Conservation (phyloP, 2,329 filamentous ascomycete species). For the Microsporum canis region DNA sequence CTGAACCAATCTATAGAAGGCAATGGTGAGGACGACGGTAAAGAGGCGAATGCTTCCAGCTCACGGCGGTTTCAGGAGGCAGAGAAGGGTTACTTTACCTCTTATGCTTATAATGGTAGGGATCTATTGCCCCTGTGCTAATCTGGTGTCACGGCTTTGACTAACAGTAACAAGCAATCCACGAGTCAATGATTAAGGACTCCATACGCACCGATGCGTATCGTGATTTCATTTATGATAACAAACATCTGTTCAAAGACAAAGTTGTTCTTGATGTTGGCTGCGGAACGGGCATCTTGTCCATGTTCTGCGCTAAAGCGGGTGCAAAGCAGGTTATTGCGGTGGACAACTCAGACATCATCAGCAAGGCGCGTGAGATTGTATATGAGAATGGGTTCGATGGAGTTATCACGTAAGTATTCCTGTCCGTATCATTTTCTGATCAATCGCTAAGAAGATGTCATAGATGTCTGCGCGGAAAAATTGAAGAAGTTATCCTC, state of each 20-base stretch:
- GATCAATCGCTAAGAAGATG: not conserved
- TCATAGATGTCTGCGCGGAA: slow-evolving; percentile 58
- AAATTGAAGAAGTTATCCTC: slow-evolving; percentile 73
- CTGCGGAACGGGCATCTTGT: slow-evolving; percentile 74
- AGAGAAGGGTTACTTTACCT: slow-evolving; percentile 52
- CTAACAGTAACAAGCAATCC: slow-evolving; percentile 55
- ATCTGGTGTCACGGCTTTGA: not conserved
- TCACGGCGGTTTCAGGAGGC: slow-evolving; percentile 36
- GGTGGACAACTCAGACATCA: slow-evolving; percentile 85
- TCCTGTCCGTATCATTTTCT: not conserved
- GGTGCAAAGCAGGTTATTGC: slow-evolving; percentile 79
- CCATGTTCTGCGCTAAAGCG: slow-evolving; percentile 87
- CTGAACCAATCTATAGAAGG: slow-evolving; percentile 54
- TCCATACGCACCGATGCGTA: slow-evolving; percentile 79
- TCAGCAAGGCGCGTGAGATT: slow-evolving; percentile 74
- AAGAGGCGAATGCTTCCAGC: slow-evolving; percentile 18
- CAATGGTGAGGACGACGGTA: slow-evolving; percentile 36
- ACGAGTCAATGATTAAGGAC: slow-evolving; percentile 94
- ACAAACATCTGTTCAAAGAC: slow-evolving; percentile 74
- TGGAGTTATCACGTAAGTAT: slow-evolving; percentile 53
- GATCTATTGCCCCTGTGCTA: not conserved
- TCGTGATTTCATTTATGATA: slow-evolving; percentile 85
- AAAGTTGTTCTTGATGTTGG: slow-evolving; percentile 87
- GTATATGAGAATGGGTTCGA: slow-evolving; percentile 68
- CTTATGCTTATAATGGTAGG: slow-evolving; percentile 57